These are phyloP conservation scores for Staphylotrichum tortipilum DNA, from an alignment of 495 filamentous ascomycete genomes.

Conservation along the genomic window DNA sequence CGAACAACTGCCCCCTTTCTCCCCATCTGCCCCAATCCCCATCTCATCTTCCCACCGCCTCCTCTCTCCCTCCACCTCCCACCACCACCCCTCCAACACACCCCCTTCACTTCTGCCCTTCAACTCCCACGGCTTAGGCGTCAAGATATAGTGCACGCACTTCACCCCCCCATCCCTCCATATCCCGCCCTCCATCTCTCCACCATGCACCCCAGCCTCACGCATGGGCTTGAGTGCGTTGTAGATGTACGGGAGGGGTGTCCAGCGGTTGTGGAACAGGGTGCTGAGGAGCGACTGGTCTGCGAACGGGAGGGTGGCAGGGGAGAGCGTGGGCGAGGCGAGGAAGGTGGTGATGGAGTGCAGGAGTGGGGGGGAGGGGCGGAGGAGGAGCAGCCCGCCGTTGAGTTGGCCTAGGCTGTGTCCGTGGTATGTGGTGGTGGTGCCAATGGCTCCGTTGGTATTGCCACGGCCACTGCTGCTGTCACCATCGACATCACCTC, in stretches of 20 bases:
- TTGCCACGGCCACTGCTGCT: too few species aligned
- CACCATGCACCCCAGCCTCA: constrained; percentile 58
- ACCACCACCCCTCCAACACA: constrained; percentile 12
- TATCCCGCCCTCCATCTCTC: too few species aligned
- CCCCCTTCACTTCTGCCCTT: background rate
- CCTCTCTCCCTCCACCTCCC: constrained; percentile 8
- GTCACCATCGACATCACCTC: too few species aligned
- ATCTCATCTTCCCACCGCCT: constrained; percentile 1
- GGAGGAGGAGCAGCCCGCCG: constrained; percentile 64
- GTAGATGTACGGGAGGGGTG: constrained; percentile 66
- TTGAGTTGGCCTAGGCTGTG: constrained; percentile 59
- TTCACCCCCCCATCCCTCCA: constrained; percentile 71
- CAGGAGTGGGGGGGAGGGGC: constrained; percentile 51
- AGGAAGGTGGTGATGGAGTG: background rate
- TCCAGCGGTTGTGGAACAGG: constrained; percentile 60
- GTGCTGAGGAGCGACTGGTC: constrained; percentile 68
- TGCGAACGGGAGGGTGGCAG: constrained; percentile 53
- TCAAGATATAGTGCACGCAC: constrained; percentile 74
- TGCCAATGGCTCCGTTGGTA: too few species aligned
- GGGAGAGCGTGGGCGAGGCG: constrained; percentile 9
- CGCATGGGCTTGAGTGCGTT: constrained; percentile 77
- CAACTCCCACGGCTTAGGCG: constrained; percentile 70
- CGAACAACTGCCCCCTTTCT: too few species aligned
- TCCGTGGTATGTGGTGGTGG: background rate
- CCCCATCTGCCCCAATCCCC: too few species aligned